Evolutionary conservation across 352 stramenopile genomes (phyloP).

Genomic region (Pythium brachiatum): DNA sequence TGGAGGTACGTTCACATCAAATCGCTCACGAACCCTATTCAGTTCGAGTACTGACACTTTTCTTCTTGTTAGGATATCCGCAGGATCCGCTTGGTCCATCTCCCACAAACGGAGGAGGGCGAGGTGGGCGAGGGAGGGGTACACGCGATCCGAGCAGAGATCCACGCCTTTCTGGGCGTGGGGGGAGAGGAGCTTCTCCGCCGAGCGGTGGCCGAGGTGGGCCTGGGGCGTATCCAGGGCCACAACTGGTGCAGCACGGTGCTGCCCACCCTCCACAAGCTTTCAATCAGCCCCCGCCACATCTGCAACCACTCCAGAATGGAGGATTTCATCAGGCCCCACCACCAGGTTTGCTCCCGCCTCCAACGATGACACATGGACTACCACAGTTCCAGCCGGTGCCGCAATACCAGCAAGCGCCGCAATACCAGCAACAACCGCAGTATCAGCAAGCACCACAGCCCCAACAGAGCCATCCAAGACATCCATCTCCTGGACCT

Average conservation of each 20-base stretch:
- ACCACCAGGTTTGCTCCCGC: not conserved
- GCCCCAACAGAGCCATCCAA: not conserved
- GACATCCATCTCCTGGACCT: not conserved
- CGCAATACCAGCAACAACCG: not conserved
- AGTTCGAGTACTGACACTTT: too few relatives aligned
- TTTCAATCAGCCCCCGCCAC: constrained; percentile 3
- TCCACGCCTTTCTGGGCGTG: constrained; percentile 13
- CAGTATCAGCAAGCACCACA: constrained; percentile 2
- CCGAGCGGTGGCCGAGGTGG: constrained; percentile 4
- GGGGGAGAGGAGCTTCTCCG: not conserved
- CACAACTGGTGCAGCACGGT: not conserved
- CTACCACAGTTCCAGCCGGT: not conserved
- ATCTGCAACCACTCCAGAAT: constrained; percentile 1
- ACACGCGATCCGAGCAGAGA: constrained; percentile 7
- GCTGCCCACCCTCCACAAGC: not conserved
- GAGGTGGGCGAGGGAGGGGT: constrained; percentile 16
- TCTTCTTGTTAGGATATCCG: not conserved
- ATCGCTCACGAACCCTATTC: too few relatives aligned
- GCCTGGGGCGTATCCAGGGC: not conserved
- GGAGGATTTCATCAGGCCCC: constrained; percentile 1
- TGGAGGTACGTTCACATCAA: constrained; percentile 17
- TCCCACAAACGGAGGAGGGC: constrained; percentile 15
- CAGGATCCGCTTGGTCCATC: constrained; percentile 8
- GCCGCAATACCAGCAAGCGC: not conserved
- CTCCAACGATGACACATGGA: not conserved